phyloP scores from a whole-genome alignment of 2,329 filamentous ascomycete genomes.

The Scolecobasidium constrictum region DNA sequence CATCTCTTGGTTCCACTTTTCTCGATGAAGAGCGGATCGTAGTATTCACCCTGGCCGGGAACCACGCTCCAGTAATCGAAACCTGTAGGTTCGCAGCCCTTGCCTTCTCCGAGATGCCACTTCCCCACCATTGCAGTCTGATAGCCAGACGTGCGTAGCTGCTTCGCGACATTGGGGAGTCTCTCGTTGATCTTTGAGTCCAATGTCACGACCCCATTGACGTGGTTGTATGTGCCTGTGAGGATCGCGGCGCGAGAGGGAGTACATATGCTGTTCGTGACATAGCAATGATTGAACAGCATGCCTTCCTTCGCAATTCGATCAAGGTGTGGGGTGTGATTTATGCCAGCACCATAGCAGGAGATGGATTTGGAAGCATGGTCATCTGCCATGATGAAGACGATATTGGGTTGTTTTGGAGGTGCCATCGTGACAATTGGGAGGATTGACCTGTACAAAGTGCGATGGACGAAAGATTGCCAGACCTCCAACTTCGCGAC shows the following conservation, averaged over 20 bases:
- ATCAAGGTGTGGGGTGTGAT: conserved; percentile 41
- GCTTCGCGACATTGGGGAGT: conserved; percentile 42
- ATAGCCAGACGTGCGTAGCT: conserved; percentile 35
- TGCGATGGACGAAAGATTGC: too few relatives aligned
- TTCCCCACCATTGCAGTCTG: conserved; percentile 44
- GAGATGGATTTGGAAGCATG: conserved; percentile 41
- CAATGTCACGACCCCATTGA: conserved; percentile 37
- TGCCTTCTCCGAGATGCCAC: conserved; percentile 43
- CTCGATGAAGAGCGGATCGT: conserved; percentile 40
- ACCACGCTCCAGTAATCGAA: conserved; percentile 44
- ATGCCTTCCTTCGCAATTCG: conserved; percentile 39
- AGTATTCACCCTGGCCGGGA: conserved; percentile 42
- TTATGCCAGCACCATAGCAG: conserved; percentile 40
- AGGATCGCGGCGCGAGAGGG: conserved; percentile 41
- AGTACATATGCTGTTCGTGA: conserved; percentile 44
- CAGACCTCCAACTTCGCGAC: too few relatives aligned
- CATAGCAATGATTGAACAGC: conserved; percentile 43
- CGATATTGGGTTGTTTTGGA: conserved; percentile 32
- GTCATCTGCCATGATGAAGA: conserved; percentile 47
- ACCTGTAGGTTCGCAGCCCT: conserved; percentile 34
- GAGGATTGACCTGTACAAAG: too few relatives aligned
- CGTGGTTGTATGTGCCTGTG: conserved; percentile 27
- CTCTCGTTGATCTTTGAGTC: conserved; percentile 38
- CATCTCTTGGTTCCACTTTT: conserved; percentile 20
- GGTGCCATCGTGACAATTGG: too few relatives aligned